Evolutionary conservation across 352 stramenopile species (phyloP).

Genomic region (Thalassiosira hispida): DNA sequence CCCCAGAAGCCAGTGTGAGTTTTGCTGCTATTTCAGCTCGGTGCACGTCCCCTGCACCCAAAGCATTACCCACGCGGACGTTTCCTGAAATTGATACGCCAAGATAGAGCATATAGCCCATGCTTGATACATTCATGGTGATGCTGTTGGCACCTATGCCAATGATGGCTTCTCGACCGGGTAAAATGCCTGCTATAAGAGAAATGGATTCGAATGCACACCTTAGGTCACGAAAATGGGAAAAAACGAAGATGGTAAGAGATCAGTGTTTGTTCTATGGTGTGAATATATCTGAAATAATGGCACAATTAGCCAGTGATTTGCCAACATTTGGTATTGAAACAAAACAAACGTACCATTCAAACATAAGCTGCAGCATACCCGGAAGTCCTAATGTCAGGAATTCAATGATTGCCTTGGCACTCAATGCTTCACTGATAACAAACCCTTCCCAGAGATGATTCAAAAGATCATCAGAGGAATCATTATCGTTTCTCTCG

Average conservation of each 20-base stretch:
- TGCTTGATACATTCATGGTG: constrained; percentile 85
- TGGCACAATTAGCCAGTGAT: neutral
- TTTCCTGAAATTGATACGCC: constrained; percentile 85
- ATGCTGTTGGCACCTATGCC: constrained; percentile 88
- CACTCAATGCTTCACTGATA: constrained; percentile 72
- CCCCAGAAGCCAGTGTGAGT: constrained; percentile 44
- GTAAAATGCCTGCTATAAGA: constrained; percentile 85
- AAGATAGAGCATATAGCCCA: constrained; percentile 85
- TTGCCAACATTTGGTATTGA: neutral
- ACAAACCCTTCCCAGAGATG: constrained; percentile 87
- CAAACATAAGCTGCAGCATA: constrained; percentile 89
- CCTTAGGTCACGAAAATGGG: constrained; percentile 2
- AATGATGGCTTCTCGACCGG: constrained; percentile 74
- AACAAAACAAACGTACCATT: constrained; percentile 65
- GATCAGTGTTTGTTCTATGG: neutral
- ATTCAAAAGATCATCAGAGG: constrained; percentile 35
- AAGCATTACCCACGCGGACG: constrained; percentile 87
- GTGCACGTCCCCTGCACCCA: constrained; percentile 85
- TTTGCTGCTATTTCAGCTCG: constrained; percentile 84
- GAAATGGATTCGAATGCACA: constrained; percentile 86
- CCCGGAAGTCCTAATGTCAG: constrained; percentile 86
- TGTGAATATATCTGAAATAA: neutral
- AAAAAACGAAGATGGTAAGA: neutral
- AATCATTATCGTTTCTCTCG: constrained; percentile 4
- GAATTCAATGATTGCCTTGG: constrained; percentile 86